Base-by-base conservation (phyloP, 345 rosid species). In the Gossypium sturtianum region DNA sequence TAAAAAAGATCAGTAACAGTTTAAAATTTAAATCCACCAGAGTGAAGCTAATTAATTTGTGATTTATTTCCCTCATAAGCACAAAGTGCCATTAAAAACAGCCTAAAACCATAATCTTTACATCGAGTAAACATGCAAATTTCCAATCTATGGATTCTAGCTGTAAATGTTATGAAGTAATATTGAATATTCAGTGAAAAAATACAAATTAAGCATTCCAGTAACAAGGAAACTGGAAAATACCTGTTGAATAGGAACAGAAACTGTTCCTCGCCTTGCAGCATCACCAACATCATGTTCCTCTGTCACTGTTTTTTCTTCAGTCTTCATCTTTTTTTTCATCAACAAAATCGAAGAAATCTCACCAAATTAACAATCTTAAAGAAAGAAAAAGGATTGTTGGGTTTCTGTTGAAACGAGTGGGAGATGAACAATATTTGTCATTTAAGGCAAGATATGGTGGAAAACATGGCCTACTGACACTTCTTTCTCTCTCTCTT, bases 231-330 rank as follows among this genome's bases (percentile, higher is more conserved):
- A 65, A 4, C 17, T 23, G 12, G 34, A 15, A 61, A 3, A 17
- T 66, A 86, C 87, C 84, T 79, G 27, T 38, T 60, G 82, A 19
- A 2, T 34, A 52, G 83, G 76, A 79, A 25, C 52, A 68, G 19
- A 12, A 53, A 11, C 63, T 19, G 58, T 56, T 67, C 12, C 73
- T 73, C 62, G 81, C 74, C 73, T 72, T 19, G 81, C 16, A 78
- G 57, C 41, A 43, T 43, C 65, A 11, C 74, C 82, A 19, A 27
- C 70, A 59, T 76, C 79, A 66, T 45, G 69, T 10, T 70, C 60
- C 41, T 76, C 77, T 58, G 49, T 19, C 51, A 74, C 65, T 73
- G 68, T 53, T 78, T 80, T 80, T 81, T 79, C 80, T 74, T 41
- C 56, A 44, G 75, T 76, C 64, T 61, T 74, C 89, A 84, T 86